phyloP scores from a whole-genome alignment of 805 yeast species.

The Wickerhamomyces chaumierensis region DNA sequence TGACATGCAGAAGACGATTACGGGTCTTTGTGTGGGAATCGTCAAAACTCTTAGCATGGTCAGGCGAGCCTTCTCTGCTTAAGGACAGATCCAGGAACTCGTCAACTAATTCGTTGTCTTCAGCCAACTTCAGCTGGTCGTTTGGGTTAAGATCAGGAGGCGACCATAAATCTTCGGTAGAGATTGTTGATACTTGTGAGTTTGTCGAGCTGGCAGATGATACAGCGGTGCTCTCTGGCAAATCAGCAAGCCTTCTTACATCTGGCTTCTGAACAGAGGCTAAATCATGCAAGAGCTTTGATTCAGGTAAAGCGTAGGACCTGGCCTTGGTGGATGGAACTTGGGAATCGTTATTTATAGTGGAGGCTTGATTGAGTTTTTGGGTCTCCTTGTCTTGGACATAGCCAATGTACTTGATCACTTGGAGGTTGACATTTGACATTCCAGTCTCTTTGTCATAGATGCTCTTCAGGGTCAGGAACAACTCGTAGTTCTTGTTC shows the following conservation, averaged over 20 bases:
- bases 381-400: slow-evolving; percentile 12
- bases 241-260: neutral
- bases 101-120: slow-evolving; percentile 13
- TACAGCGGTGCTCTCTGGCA: neutral
- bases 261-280: neutral
- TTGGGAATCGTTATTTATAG: slow-evolving; percentile 1
- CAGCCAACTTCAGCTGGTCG: slow-evolving; percentile 25
- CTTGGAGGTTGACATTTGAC: slow-evolving; percentile 28
- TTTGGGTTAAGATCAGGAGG: slow-evolving; percentile 28
- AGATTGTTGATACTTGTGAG: slow-evolving; percentile 8
- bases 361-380: slow-evolving; percentile 8
- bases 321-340: slow-evolving; percentile 13
- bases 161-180: slow-evolving; percentile 23
- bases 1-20: slow-evolving; percentile 6
- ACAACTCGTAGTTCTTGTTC: slow-evolving; percentile 27
- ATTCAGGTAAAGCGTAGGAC: slow-evolving; percentile 22
- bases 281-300: slow-evolving; percentile 9
- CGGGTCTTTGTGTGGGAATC: slow-evolving; percentile 1
- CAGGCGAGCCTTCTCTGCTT: slow-evolving; percentile 1
- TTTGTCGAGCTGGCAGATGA: slow-evolving; percentile 1
- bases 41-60: slow-evolving; percentile 4
- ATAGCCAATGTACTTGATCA: slow-evolving; percentile 21
- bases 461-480: slow-evolving; percentile 22
- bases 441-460: slow-evolving; percentile 26
- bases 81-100: slow-evolving; percentile 4